Evolutionary conservation across 495 filamentous ascomycete species (phyloP), one percentile per base, ranked within the genome.

Genomic region (Recurvomyces mirabilis): DNA sequence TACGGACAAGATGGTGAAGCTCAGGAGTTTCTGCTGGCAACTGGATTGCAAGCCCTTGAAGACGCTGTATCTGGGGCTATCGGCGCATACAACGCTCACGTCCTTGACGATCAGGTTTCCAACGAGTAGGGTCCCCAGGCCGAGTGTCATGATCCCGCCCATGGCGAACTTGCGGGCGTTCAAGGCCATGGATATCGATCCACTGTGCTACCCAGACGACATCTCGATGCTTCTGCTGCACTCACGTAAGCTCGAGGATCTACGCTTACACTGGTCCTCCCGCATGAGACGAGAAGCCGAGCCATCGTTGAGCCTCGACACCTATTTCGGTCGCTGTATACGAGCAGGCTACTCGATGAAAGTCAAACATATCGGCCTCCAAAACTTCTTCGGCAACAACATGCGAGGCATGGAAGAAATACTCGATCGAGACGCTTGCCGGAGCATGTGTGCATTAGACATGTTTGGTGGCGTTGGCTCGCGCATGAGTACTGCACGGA

Each of bases 151-250:
- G 1, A 69, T 78, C 35, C 76, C 77, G 5, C 65, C 71, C 0
- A 71, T 81, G 49, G 70, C 73, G 18, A 73, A 70, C 43, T 60
- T 81, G 22, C 60, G 63, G 17, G 61, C 51, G 21, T 57, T 81
- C 21, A 71, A 68, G 46, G 63, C 75, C 23, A 69, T 68, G 47
- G 65, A 79, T 45, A 75, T 81, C 34, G 77, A 81, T 46, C 77
- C 77, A 1, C 61, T 81, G 7, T 81, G 77, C 56, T 79, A 79
- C 46, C 71, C 73, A 0, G 77, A 81, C 53, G 76, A 81, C 53
- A 70, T 81, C 24, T 73, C 74, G 6, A 62, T 72, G 5, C 56
- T 81, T 19, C 60, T 79, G 2, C 59, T 64, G 19, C 64, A 68
- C 25, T 70, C 72, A 13, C 67, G 61, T 39, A 74, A 73, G 23